Base-by-base conservation (phyloP, 164 flowering plant genomes). In the Tinospora cordifolia region DNA sequence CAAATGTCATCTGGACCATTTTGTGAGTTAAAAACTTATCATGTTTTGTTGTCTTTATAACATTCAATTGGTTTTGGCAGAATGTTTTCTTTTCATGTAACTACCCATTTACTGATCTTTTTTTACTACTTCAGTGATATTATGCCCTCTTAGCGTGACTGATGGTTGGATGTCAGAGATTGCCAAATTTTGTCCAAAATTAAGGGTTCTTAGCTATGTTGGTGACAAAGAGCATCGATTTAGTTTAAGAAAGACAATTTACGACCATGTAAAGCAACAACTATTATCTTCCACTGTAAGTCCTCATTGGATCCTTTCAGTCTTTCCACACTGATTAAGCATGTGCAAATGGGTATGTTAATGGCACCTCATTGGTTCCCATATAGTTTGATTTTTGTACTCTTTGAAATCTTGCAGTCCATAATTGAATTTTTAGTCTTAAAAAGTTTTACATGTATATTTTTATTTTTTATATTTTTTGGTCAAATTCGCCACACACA, bases 121-220 rank as follows among this genome's bases (percentile, higher is more conserved):
- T 68, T 49, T 67, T 38, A 38, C 76, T 14, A 70, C 25, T 75
- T 78, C 87, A 91, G 97, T 91, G 87, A 91, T 91, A 44, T 74
- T 93, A 69, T 93, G 97, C 68, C 98, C 98, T 71, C 79, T 93
- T n/a, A 91, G 98, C 72, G 96, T 91, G 63, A 85, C 87, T 36
- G 98, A 90, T 80, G 87, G 97, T 62, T 93, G 96, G 98, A 78
- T 86, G 65, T 87, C 94, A 65, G 97, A 91, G 77, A 82, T 88
- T 5, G 76, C 77, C 27, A 88, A 82, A 38, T 90, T 85, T 75
- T 75, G 87, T 40, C 90, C 96, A 6, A 76, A 81, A 30, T 57
- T 91, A 38, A 76, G 79, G 70, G 85, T 90, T 75, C 82, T 88
- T 41, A 80, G 80, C 54, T 93, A 93, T 80, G 86, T 87, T 72